Conservation (phyloP, 768 basidiomycete species). For the Kwoniella mangroviensis region DNA sequence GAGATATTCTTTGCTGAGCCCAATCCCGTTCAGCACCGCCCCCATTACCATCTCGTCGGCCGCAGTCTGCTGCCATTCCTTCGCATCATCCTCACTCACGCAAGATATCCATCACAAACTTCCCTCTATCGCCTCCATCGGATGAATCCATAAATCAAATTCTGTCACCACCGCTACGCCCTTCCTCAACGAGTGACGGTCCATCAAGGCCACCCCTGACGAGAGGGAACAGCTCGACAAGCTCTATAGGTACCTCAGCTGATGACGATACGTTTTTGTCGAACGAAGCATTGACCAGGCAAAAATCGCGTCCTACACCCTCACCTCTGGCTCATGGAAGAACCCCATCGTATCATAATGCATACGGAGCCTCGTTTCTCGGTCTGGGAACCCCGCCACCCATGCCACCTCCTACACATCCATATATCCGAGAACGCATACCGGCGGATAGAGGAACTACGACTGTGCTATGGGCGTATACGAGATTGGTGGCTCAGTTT, state of each 20-base stretch:
- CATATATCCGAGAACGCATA: constrained; percentile 31
- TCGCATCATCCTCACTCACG: constrained; percentile 57
- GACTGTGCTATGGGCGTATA: constrained; percentile 54
- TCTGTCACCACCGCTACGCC: constrained; percentile 10
- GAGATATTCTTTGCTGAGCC: background rate
- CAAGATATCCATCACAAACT: constrained; percentile 46
- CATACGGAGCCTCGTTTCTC: constrained; percentile 34
- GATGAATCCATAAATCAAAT: constrained; percentile 28
- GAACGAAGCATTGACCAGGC: constrained; percentile 20
- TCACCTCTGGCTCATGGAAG: constrained; percentile 26
- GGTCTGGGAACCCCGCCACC: constrained; percentile 20
- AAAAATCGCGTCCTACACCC: constrained; percentile 18
- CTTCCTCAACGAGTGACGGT: constrained; percentile 4
- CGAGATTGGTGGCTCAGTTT: constrained; percentile 49
- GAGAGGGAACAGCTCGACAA: constrained; percentile 12
- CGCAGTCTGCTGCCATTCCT: constrained; percentile 33
- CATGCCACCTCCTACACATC: constrained; percentile 43
- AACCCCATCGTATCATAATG: constrained; percentile 40
- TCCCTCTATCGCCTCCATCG: constrained; percentile 21
- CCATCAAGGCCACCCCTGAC: constrained; percentile 14
- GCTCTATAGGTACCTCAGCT: background rate
- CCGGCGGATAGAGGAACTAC: constrained; percentile 40
- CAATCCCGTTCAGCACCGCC: constrained; percentile 32
- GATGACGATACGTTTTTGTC: constrained; percentile 18
- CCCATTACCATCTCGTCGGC: constrained; percentile 41